phyloP scores from a whole-genome alignment of 495 filamentous ascomycete genomes.

The Physcia stellaris region DNA sequence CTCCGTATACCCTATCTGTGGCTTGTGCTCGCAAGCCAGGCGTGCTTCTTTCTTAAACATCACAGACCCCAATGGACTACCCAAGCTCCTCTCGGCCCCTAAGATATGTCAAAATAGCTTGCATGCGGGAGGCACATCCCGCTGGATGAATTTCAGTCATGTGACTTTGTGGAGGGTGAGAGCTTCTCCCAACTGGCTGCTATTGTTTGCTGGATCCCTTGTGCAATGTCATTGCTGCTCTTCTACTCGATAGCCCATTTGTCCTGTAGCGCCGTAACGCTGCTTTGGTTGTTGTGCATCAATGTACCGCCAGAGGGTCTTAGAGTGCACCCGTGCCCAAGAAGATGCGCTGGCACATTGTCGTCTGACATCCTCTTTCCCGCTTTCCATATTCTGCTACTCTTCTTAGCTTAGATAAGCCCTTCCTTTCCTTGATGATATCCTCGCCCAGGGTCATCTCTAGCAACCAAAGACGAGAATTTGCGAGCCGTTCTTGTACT shows the following conservation, averaged over 20 bases:
- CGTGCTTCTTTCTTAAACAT: too few species aligned
- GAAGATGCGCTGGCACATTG: constrained; percentile 15
- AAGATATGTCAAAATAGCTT: too few species aligned
- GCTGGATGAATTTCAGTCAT: constrained; percentile 14
- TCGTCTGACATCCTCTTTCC: constrained; percentile 13
- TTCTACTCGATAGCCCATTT: constrained; percentile 7
- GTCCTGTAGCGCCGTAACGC: constrained; percentile 10
- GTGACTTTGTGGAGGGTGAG: constrained; percentile 12
- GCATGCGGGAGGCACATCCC: constrained; percentile 10
- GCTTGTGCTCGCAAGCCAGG: too few species aligned
- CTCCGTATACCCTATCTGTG: too few species aligned
- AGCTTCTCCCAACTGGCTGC: constrained; percentile 5
- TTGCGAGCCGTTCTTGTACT: too few species aligned
- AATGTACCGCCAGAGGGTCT: background rate
- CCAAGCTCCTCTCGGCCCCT: too few species aligned
- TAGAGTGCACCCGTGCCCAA: constrained; percentile 4
- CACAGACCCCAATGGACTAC: too few species aligned
- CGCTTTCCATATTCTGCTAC: background rate
- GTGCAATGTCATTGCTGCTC: constrained; percentile 3
- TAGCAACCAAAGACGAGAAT: too few species aligned
- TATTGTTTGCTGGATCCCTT: constrained; percentile 1
- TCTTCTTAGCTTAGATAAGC: too few species aligned
- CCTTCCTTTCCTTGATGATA: too few species aligned
- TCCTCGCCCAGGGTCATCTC: too few species aligned
- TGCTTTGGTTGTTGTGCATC: constrained; percentile 8